Conservation (phyloP, 139 green algal species). For the Coelastrella sp. region DNA sequence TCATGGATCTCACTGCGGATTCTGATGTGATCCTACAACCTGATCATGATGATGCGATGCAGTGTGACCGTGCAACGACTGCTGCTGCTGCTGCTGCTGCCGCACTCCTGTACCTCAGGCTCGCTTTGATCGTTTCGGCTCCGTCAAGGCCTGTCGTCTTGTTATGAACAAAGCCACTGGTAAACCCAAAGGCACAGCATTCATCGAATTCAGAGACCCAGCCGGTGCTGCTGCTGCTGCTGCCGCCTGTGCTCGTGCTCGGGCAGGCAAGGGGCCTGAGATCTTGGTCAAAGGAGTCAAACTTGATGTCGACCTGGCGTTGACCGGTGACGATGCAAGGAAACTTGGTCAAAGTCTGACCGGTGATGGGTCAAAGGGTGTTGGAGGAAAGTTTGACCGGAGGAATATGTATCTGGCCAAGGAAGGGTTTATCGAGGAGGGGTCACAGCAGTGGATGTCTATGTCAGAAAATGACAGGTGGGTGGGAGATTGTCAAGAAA, state of each 20-base stretch:
- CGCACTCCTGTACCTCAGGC: constrained; percentile 43
- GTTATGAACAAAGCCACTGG: constrained; percentile 57
- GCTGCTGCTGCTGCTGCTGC: constrained; percentile 2
- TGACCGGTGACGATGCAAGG: constrained; percentile 75
- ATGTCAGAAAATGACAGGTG: constrained; percentile 85
- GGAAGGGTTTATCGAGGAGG: constrained; percentile 88
- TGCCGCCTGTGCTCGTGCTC: constrained; percentile 64
- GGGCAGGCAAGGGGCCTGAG: constrained; percentile 67
- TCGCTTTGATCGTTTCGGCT: constrained; percentile 71
- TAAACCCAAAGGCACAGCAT: constrained; percentile 90
- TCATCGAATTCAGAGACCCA: constrained; percentile 82
- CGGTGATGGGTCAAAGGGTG: background rate
- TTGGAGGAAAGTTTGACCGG: constrained; percentile 69
- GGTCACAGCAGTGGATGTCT: constrained; percentile 73
- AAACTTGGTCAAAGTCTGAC: constrained; percentile 56
- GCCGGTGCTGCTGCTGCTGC: constrained; percentile 67
- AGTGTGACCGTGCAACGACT: background rate
- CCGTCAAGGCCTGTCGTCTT: constrained; percentile 63
- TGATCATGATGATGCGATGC: too few species aligned
- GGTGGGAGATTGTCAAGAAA: background rate
- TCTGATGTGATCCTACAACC: too few species aligned
- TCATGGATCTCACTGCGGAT: too few species aligned
- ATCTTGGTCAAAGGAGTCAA: constrained; percentile 73
- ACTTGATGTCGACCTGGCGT: constrained; percentile 81
- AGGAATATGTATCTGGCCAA: constrained; percentile 90